Evolutionary conservation across 1,139 yeast species (phyloP).

Genomic region (Hemisphaericaspora subhashii): DNA sequence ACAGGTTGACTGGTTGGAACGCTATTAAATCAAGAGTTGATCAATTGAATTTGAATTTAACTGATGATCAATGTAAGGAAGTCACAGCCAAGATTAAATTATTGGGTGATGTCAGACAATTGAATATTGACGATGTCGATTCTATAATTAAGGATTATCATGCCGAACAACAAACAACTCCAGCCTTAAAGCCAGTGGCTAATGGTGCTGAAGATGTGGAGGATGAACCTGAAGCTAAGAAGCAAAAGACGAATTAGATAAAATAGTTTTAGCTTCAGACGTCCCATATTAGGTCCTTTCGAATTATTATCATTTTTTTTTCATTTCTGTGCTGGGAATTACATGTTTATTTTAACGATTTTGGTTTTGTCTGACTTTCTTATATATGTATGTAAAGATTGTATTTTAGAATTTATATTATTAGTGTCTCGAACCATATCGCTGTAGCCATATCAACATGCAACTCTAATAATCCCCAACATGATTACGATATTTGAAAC

Average conservation of each 20-base stretch:
- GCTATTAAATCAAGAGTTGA: slow-evolving; percentile 50
- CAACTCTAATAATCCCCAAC: no score
- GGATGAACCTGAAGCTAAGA: slow-evolving; percentile 37
- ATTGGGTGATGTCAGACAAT: slow-evolving; percentile 55
- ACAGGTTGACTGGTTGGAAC: slow-evolving; percentile 58
- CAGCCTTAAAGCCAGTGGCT: slow-evolving; percentile 25
- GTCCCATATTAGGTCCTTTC: not conserved
- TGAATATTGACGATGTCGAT: slow-evolving; percentile 49
- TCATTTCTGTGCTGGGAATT: not conserved
- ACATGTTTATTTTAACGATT: not conserved
- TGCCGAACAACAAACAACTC: slow-evolving; percentile 30
- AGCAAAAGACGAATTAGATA: slow-evolving; percentile 24
- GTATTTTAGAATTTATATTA: not conserved
- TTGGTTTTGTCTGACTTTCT: not conserved
- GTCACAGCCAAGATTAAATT: slow-evolving; percentile 54
- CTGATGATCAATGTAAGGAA: slow-evolving; percentile 58
- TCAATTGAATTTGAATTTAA: slow-evolving; percentile 47
- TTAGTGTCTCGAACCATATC: not conserved
- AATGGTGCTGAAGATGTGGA: slow-evolving; percentile 21
- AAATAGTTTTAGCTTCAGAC: not conserved
- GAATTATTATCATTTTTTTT: not conserved
- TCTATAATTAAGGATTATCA: slow-evolving; percentile 48
- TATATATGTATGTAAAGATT: not conserved
- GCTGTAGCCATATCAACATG: not conserved
- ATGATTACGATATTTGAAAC: no score